phyloP scores from a whole-genome alignment of 306 rosid species.

The Cucumis melo region DNA sequence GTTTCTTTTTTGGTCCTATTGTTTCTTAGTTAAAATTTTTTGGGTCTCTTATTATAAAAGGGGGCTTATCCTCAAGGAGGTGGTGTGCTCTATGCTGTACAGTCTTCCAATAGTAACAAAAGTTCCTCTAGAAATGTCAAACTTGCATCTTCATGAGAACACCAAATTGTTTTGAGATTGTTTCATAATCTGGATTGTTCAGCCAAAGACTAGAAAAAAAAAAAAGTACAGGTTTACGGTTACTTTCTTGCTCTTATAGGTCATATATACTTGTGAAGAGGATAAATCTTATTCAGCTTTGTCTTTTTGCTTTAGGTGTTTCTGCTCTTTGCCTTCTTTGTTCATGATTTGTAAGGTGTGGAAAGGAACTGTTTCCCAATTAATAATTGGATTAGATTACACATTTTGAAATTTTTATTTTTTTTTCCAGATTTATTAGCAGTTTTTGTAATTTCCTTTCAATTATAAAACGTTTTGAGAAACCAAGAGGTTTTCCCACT shows the following conservation, averaged over 20 bases:
- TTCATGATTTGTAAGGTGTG: background rate
- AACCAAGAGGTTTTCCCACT: background rate
- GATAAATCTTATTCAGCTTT: background rate
- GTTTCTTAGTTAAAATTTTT: no score
- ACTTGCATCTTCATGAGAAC: background rate
- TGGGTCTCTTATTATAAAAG: background rate
- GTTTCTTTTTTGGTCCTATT: no score
- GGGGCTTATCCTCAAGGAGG: background rate
- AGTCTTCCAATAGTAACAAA: background rate
- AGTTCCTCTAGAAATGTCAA: background rate
- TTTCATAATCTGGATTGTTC: background rate
- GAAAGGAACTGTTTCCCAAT: background rate
- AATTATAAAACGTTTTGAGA: background rate
- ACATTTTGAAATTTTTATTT: background rate
- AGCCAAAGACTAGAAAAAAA: background rate
- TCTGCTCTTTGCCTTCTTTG: background rate
- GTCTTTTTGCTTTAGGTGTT: background rate
- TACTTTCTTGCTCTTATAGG: background rate
- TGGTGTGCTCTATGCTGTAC: background rate
- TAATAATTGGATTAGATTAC: background rate
- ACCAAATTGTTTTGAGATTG: background rate
- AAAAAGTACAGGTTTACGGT: background rate
- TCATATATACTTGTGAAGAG: background rate
- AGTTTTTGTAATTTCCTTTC: background rate
- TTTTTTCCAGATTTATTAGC: background rate